phyloP scores from a whole-genome alignment of 192 early-diverging fungal genomes.

The Coemansia sp. region DNA sequence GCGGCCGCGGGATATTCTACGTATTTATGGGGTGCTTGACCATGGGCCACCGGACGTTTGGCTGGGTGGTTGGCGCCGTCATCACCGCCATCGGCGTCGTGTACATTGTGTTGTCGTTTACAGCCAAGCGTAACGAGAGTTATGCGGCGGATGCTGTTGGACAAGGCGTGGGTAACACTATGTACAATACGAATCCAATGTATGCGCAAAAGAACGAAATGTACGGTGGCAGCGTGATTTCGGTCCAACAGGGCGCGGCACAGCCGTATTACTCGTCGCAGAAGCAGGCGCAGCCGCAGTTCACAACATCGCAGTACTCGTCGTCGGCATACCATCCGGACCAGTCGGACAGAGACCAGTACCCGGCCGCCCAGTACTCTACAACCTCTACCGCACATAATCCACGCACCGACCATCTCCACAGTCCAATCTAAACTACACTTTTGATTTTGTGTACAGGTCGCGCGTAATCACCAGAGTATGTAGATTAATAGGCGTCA shows the following conservation, averaged over 20 bases:
- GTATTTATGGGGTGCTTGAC: conserved; percentile 49
- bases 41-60: conserved; percentile 31
- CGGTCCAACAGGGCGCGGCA: conserved; percentile 9
- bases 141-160: conserved; percentile 14
- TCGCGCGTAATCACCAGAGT: background rate
- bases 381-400: background rate
- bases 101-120: conserved; percentile 42
- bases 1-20: conserved; percentile 46
- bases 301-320: conserved; percentile 14
- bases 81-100: conserved; percentile 35
- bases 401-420: conserved; percentile 20
- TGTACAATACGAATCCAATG: conserved; percentile 20
- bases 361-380: conserved; percentile 11
- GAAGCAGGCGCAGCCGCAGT: conserved; percentile 3
- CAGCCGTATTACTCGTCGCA: conserved; percentile 10
- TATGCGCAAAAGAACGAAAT: conserved; percentile 23
- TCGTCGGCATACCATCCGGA: background rate
- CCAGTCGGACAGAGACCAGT: conserved; percentile 9
- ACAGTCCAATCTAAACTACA: conserved; percentile 20
- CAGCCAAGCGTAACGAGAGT: conserved; percentile 35
- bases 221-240: conserved; percentile 18
- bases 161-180: background rate
- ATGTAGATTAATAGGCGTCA: background rate
- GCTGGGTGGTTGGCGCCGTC: conserved; percentile 40
- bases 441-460: background rate